A percentile compares a stretch with the other conserved stretches of the same genome.
phyloP scores from a whole-genome alignment of 1,284 basidiomycete genomes.

The Puccinia coronata region DNA sequence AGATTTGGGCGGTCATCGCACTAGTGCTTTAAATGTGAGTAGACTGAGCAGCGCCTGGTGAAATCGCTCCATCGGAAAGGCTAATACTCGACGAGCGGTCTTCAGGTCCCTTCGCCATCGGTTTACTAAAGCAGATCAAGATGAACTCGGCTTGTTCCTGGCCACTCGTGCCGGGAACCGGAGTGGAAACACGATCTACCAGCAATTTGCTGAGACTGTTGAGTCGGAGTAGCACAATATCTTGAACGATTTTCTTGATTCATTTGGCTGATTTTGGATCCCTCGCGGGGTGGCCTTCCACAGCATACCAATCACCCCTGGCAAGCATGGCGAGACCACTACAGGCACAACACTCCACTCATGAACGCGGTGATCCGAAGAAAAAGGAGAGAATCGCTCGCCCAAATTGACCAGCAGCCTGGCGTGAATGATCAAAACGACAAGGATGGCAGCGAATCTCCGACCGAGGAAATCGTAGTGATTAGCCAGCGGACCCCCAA shows the following conservation, averaged over 20 bases:
- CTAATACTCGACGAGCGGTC: neutral
- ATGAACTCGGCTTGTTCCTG: conserved; percentile 25
- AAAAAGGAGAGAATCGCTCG: neutral
- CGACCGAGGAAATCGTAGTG: neutral
- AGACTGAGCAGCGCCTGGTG: no score
- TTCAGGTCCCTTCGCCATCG: neutral
- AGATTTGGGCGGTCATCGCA: no score
- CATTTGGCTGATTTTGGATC: neutral
- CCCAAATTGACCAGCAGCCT: neutral
- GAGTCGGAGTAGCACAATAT: neutral
- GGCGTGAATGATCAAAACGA: neutral
- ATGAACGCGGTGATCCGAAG: conserved; percentile 19
- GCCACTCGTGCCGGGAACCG: conserved; percentile 14
- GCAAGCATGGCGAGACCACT: conserved; percentile 41
- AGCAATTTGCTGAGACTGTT: conserved; percentile 28
- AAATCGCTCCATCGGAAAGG: neutral
- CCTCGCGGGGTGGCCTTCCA: neutral
- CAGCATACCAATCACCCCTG: conserved; percentile 32
- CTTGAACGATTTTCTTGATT: neutral
- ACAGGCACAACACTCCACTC: neutral
- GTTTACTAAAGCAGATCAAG: conserved; percentile 29
- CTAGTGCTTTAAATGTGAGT: no score
- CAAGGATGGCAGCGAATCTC: neutral
- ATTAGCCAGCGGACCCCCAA: neutral
- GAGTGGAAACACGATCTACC: conserved; percentile 10